Evolutionary conservation across 441 rosid species (phyloP), one percentile per base, ranked within the genome.

Genomic region (Adansonia madagascariensis): DNA sequence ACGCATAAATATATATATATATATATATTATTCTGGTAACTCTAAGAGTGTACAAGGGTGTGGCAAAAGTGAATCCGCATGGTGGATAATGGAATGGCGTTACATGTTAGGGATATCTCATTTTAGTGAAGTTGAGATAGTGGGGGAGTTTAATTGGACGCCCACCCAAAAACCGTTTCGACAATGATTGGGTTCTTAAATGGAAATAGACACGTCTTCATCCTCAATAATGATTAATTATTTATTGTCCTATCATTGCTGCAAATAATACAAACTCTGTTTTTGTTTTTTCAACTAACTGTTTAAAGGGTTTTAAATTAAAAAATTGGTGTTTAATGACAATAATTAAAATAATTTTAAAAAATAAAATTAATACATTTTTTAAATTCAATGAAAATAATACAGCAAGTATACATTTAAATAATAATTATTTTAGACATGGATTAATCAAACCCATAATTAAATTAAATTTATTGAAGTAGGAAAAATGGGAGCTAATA

Each of bases 141-240:
- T 20, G 41, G 8, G 22, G 62, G 31, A 39, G 35, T 69, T 74
- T 20, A 59, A 50, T 76, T 62, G 75, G 6, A 46, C 27, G 65
- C 64, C 52, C 44, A 68, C 39, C 4, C 44, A 43, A 62, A 39
- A 77, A 77, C 79, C 77, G 60, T 57, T 66, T 56, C 35, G 85
- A 75, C 75, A 82, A 79, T 85, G 84, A 80, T 81, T 77, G 81
- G 79, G 59, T 46, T 62, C 43, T 74, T 74, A 55, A 73, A 66
- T 39, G 20, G 66, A n/a, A 49, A 53, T 4, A 70, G 75, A 67
- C 71, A 76, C 75, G 76, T 77, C 71, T 65, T 52, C 24, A 24
- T 77, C 71, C 66, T 59, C 24, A 24, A 22, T 46, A 35, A 24
- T 39, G 75, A 72, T 72, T 72, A 52, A 31, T 52, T 52, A 71